phyloP scores from a whole-genome alignment of 2,329 filamentous ascomycete genomes.

The Alternaria longipes region DNA sequence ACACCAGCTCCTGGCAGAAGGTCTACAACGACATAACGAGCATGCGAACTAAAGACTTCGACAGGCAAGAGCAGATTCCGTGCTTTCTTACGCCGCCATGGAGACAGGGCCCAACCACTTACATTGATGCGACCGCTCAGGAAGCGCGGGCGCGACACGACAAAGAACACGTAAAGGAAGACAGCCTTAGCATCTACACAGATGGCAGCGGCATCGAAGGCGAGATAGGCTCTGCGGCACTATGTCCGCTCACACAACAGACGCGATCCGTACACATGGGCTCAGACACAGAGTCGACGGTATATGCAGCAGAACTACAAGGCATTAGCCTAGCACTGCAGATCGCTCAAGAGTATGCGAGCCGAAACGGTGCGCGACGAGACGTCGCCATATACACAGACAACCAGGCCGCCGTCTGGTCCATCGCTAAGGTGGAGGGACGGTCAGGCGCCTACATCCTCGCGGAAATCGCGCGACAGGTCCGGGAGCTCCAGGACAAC shows the following conservation, averaged over 20 bases:
- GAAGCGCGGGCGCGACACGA: constrained; percentile 23
- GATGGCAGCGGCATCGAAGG: constrained; percentile 33
- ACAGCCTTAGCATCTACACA: constrained; percentile 32
- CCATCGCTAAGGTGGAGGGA: constrained; percentile 21
- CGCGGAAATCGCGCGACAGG: constrained; percentile 21
- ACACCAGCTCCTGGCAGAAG: constrained; percentile 18
- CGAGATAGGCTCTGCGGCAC: constrained; percentile 23
- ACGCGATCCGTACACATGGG: constrained; percentile 22
- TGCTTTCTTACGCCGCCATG: constrained; percentile 24
- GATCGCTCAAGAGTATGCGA: constrained; percentile 25
- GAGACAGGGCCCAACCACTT: constrained; percentile 16
- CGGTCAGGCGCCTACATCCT: constrained; percentile 26
- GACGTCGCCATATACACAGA: too few species aligned
- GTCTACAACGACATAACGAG: constrained; percentile 21
- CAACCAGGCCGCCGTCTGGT: constrained; percentile 26
- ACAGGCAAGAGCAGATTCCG: constrained; percentile 23
- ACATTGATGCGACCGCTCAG: constrained; percentile 23
- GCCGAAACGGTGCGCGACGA: constrained; percentile 10
- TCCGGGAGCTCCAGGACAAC: constrained; percentile 16
- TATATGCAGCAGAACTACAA: constrained; percentile 25
- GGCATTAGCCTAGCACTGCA: constrained; percentile 29
- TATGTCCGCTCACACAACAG: constrained; percentile 26
- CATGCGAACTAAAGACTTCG: constrained; percentile 9
- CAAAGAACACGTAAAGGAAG: constrained; percentile 14
- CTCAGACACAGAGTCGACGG: constrained; percentile 15